These are phyloP conservation scores for Pythium aristosporum DNA, from an alignment of 352 stramenopile species.

Conservation along the genomic window DNA sequence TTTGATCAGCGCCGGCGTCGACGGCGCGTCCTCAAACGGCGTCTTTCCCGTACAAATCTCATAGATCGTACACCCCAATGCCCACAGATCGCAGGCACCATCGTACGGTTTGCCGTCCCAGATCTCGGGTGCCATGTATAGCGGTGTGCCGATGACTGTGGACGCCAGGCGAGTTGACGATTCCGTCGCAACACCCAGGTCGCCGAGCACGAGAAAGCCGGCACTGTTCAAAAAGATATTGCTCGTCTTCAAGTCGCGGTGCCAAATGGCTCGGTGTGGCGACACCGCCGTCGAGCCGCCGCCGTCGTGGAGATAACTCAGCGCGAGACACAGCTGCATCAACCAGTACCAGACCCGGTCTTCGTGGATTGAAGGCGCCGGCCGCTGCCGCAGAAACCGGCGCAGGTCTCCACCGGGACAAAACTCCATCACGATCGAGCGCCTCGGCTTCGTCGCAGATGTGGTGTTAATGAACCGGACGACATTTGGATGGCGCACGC, in stretches of 20 bases:
- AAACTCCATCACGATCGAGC: slow-evolving; percentile 92
- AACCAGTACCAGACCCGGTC: slow-evolving; percentile 89
- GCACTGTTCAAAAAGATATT: slow-evolving; percentile 79
- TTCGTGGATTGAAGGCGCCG: slow-evolving; percentile 40
- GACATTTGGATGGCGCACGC: slow-evolving; percentile 89
- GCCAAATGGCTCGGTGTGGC: slow-evolving; percentile 25
- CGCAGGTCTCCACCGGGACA: slow-evolving; percentile 80
- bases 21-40: slow-evolving; percentile 50
- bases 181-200: slow-evolving; percentile 83
- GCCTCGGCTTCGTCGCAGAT: slow-evolving; percentile 20
- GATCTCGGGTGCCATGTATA: slow-evolving; percentile 90
- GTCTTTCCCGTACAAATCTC: slow-evolving; percentile 71
- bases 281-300: slow-evolving; percentile 41
- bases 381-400: slow-evolving; percentile 32
- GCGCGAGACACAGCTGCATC: slow-evolving; percentile 85
- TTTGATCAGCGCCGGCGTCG: slow-evolving; percentile 47
- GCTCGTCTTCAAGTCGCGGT: slow-evolving; percentile 91
- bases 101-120: slow-evolving; percentile 79
- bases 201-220: slow-evolving; percentile 81
- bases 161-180: slow-evolving; percentile 41
- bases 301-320: slow-evolving; percentile 86
- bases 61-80: slow-evolving; percentile 85
- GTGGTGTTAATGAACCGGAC: slow-evolving; percentile 85
- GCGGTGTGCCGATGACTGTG: slow-evolving; percentile 87
- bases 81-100: slow-evolving; percentile 85